These are phyloP conservation scores for Pseudonitzschia pungens DNA, from an alignment of 108 stramenopile genomes.

Conservation along the genomic window DNA sequence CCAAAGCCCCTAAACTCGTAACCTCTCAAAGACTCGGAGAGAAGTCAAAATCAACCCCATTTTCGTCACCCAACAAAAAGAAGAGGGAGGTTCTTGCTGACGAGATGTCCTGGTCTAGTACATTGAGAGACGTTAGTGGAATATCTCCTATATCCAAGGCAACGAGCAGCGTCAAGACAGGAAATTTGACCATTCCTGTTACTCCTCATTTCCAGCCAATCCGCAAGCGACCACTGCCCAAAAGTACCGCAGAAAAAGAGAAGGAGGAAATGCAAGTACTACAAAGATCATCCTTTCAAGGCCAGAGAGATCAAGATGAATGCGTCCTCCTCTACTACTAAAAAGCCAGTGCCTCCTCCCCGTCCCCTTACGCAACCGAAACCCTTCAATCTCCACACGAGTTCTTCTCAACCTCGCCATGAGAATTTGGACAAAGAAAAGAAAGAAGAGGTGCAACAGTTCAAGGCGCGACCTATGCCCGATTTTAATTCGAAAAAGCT, in stretches of 20 bases:
- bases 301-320: slow-evolving; percentile 25
- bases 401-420: background rate
- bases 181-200: slow-evolving; percentile 38
- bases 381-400: slow-evolving; percentile 28
- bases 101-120: slow-evolving; percentile 21
- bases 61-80: background rate
- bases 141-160: slow-evolving; percentile 24
- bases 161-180: slow-evolving; percentile 1
- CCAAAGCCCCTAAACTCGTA: slow-evolving; percentile 34
- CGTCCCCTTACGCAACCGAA: slow-evolving; percentile 24
- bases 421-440: slow-evolving; percentile 4
- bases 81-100: background rate
- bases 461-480: slow-evolving; percentile 19
- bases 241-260: slow-evolving; percentile 48
- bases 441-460: background rate
- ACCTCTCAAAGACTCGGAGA: slow-evolving; percentile 20
- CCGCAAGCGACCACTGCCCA: slow-evolving; percentile 30
- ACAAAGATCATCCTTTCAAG: slow-evolving; percentile 45
- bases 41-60: background rate
- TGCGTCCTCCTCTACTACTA: background rate
- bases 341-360: background rate
- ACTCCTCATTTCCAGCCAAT: slow-evolving; percentile 42
- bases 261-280: slow-evolving; percentile 48
- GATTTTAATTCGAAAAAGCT: background rate
- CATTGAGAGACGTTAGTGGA: slow-evolving; percentile 11